Evolutionary conservation across 306 rosid species (phyloP).

Genomic region (Luffa aegyptiaca): DNA sequence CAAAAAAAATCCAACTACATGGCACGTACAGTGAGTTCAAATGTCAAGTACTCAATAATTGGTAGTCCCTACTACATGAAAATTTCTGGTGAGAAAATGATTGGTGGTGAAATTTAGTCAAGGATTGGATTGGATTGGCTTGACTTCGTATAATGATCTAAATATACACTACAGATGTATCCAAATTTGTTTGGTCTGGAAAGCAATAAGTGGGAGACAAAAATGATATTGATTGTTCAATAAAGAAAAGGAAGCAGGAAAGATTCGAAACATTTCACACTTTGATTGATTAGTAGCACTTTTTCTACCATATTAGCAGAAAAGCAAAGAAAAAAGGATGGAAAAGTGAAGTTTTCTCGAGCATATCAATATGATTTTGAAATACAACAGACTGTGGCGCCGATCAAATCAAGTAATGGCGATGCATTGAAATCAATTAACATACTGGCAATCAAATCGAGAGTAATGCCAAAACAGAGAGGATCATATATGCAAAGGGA

Average conservation of each 20-base stretch:
- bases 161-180: background rate
- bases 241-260: slow-evolving; percentile 2
- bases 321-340: background rate
- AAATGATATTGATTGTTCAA: background rate
- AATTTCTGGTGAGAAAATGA: background rate
- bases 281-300: background rate
- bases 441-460: background rate
- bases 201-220: slow-evolving; percentile 14
- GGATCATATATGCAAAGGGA: background rate
- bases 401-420: background rate
- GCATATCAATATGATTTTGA: background rate
- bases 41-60: background rate
- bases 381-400: background rate
- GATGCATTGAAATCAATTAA: background rate
- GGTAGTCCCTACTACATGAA: background rate
- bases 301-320: slow-evolving; percentile 1
- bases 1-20: background rate
- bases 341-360: background rate
- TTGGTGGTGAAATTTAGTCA: background rate
- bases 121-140: background rate
- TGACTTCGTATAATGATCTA: background rate
- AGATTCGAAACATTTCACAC: slow-evolving; percentile 9
- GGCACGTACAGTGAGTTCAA: background rate
- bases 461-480: background rate
- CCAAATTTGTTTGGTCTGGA: background rate